Conservation (phyloP, 106 monocot genomes). For the Dendrobium huoshanense region DNA sequence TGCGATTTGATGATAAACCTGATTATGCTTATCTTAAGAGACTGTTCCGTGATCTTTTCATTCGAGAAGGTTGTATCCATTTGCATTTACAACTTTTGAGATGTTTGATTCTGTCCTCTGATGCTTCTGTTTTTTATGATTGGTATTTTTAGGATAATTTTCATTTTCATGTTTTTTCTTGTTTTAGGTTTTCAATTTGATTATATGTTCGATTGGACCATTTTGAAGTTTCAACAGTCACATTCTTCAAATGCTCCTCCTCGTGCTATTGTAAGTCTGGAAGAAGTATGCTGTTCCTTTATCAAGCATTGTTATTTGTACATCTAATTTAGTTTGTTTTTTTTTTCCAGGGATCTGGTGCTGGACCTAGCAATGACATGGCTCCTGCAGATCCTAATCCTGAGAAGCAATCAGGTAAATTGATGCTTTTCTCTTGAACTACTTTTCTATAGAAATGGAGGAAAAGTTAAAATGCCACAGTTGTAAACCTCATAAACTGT, state of each 20-base stretch:
- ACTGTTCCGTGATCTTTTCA: conserved; percentile 92
- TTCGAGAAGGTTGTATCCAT: conserved; percentile 62
- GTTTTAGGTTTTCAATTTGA: conserved; percentile 95
- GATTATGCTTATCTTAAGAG: conserved; percentile 96
- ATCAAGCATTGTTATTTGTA: not conserved
- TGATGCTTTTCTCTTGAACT: not conserved
- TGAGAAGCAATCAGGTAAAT: conserved; percentile 66
- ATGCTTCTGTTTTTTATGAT: not conserved
- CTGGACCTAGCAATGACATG: conserved; percentile 59
- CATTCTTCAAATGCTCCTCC: conserved; percentile 77
- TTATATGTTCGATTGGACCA: conserved; percentile 99
- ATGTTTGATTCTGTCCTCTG: not conserved
- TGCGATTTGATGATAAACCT: conserved; percentile 92
- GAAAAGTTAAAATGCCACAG: not conserved
- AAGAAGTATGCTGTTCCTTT: not conserved
- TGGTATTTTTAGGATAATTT: not conserved
- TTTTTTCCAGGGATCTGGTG: conserved; percentile 37
- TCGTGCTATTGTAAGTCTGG: conserved; percentile 45
- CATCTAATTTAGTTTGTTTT: not conserved
- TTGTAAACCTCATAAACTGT: too few relatives aligned
- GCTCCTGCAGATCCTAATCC: conserved; percentile 31
- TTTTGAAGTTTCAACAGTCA: conserved; percentile 95
- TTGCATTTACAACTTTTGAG: not conserved
- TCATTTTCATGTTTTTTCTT: not conserved
- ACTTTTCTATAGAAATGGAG: not conserved